Conservation (phyloP, 352 stramenopile species). For the Phytophthora europaea region DNA sequence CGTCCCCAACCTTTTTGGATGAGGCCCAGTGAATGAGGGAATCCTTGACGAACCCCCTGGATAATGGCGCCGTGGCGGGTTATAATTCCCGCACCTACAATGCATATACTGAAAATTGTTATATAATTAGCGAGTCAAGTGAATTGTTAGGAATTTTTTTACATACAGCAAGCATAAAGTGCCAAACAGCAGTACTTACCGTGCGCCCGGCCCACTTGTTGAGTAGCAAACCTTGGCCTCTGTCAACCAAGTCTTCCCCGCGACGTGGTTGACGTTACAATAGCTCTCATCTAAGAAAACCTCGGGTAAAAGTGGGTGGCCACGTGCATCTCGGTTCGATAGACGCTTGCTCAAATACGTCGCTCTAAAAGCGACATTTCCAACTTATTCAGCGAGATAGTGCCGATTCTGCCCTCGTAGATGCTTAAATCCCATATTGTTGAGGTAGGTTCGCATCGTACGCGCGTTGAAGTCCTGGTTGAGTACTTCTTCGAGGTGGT, state of each 20-base stretch:
- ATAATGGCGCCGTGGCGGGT: background rate
- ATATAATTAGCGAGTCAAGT: background rate
- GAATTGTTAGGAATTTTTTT: background rate
- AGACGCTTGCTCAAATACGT: background rate
- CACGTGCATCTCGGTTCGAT: background rate
- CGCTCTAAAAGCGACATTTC: background rate
- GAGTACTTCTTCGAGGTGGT: background rate
- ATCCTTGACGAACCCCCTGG: background rate
- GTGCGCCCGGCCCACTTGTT: background rate
- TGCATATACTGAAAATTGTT: background rate
- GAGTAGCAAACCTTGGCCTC: background rate
- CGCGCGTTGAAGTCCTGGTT: background rate
- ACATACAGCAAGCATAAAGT: background rate
- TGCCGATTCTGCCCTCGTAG: background rate
- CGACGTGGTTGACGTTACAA: background rate
- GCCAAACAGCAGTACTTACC: background rate
- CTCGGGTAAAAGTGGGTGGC: background rate
- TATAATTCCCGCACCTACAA: background rate
- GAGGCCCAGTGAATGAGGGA: background rate
- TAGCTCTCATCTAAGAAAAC: background rate
- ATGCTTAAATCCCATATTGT: background rate
- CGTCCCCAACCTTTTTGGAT: background rate
- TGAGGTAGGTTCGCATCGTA: background rate
- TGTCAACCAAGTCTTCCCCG: background rate
- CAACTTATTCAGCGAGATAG: background rate